phyloP scores from a whole-genome alignment of 257 asterid species.

The Nicotiana undulata region DNA sequence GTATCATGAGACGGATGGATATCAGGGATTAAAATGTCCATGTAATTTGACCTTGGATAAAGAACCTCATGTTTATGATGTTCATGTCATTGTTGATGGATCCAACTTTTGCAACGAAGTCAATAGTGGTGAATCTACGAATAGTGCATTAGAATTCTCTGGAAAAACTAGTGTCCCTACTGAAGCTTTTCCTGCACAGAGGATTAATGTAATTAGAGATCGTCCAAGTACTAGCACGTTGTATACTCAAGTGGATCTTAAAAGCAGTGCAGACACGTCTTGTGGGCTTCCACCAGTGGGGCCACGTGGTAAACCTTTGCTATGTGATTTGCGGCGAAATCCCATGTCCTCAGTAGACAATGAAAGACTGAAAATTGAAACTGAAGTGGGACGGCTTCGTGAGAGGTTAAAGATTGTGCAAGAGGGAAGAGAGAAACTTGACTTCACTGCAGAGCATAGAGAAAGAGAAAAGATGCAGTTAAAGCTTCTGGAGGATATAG shows the following conservation, averaged over 20 bases:
- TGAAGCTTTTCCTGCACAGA: constrained; percentile 20
- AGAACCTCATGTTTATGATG: constrained; percentile 26
- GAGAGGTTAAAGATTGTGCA: constrained; percentile 60
- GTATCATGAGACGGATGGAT: constrained; percentile 13
- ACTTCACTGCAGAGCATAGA: constrained; percentile 39
- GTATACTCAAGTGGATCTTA: constrained; percentile 21
- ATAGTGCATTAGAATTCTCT: constrained; percentile 6
- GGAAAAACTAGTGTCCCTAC: constrained; percentile 16
- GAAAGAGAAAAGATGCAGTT: constrained; percentile 50
- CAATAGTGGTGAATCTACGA: neutral
- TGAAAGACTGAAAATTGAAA: constrained; percentile 55
- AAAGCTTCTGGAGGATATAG: constrained; percentile 64
- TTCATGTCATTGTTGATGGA: constrained; percentile 22
- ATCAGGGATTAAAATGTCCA: constrained; percentile 13
- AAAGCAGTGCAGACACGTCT: constrained; percentile 26
- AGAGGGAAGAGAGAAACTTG: constrained; percentile 69
- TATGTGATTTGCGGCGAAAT: constrained; percentile 29
- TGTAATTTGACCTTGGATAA: constrained; percentile 3
- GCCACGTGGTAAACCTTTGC: constrained; percentile 22
- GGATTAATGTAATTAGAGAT: constrained; percentile 2
- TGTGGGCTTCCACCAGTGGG: constrained; percentile 53
- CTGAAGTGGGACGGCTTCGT: constrained; percentile 52
- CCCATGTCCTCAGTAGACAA: constrained; percentile 40
- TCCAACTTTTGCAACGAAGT: constrained; percentile 13
- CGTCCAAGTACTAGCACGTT: constrained; percentile 14